These are phyloP conservation scores for Prunus fruticosa DNA, from an alignment of 306 rosid species.

Conservation along the genomic window DNA sequence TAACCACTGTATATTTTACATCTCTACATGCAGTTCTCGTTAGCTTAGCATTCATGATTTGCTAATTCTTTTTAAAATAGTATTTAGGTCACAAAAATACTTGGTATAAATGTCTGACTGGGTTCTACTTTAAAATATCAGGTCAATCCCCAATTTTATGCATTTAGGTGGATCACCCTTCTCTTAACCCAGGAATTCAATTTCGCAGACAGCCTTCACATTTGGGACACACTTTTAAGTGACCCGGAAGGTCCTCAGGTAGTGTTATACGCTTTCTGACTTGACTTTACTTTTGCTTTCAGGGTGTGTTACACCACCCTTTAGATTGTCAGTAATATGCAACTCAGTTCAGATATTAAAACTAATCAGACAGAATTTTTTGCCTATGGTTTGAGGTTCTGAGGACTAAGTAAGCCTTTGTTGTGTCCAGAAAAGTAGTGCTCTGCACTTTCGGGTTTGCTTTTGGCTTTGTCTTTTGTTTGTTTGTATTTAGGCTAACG, in stretches of 20 bases:
- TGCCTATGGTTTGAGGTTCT: neutral
- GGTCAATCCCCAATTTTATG: constrained; percentile 99
- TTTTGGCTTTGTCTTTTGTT: neutral
- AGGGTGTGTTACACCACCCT: neutral
- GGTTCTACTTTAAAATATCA: constrained; percentile 37
- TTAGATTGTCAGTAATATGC: neutral
- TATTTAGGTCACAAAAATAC: neutral
- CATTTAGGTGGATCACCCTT: constrained; percentile 99
- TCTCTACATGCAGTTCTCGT: neutral
- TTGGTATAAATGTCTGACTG: constrained; percentile 27
- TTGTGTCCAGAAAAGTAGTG: neutral
- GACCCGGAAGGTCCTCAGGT: constrained; percentile 98
- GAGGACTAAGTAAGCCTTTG: neutral
- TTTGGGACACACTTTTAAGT: constrained; percentile 93
- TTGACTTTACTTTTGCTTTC: neutral
- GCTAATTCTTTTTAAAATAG: constrained; percentile 3
- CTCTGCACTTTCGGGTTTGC: neutral
- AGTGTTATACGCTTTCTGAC: constrained; percentile 5
- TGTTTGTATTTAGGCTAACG: neutral
- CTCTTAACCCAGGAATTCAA: constrained; percentile 96
- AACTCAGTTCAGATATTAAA: neutral
- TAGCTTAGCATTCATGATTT: constrained; percentile 12
- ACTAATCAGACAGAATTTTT: neutral
- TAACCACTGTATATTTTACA: neutral
- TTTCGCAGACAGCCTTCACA: constrained; percentile 92